Conservation (phyloP, 148 eudicot genomes). For the Polygonum aviculare region DNA sequence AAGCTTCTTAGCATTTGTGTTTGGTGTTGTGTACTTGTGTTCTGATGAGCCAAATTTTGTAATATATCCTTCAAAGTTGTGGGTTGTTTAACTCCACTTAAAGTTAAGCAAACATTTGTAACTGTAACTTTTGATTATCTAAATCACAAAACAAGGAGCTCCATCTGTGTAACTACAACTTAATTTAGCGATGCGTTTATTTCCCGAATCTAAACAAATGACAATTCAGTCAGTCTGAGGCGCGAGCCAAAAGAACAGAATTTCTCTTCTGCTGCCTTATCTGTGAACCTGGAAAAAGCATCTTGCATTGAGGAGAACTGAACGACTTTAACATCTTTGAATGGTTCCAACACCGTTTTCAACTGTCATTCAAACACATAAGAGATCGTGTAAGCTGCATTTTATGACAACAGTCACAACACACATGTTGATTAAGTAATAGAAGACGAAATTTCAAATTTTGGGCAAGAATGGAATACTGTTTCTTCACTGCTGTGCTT, state of each 20-base stretch:
- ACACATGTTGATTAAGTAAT: not conserved
- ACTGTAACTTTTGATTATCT: not conserved
- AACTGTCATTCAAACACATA: conserved; percentile 29
- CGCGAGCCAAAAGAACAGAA: conserved; percentile 25
- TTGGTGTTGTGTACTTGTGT: not conserved
- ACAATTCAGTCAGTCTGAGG: not conserved
- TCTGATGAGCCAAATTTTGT: not conserved
- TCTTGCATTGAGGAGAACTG: conserved; percentile 82
- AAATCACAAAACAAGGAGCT: not conserved
- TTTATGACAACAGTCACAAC: too few species aligned
- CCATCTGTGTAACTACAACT: not conserved
- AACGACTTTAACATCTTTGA: conserved; percentile 70
- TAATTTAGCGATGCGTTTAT: not conserved
- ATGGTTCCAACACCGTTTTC: conserved; percentile 40
- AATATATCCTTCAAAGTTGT: not conserved
- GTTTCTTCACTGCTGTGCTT: conserved; percentile 78
- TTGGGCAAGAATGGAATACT: conserved; percentile 29
- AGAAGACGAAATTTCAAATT: not conserved
- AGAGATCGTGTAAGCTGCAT: not conserved
- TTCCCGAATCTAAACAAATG: not conserved
- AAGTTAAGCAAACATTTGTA: not conserved
- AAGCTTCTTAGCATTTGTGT: not conserved
- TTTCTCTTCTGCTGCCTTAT: conserved; percentile 69
- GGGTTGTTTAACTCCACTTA: too few species aligned
- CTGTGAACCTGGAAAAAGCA: conserved; percentile 68